phyloP scores from a whole-genome alignment of 331 rosid species.

The Spiraea crenata region DNA sequence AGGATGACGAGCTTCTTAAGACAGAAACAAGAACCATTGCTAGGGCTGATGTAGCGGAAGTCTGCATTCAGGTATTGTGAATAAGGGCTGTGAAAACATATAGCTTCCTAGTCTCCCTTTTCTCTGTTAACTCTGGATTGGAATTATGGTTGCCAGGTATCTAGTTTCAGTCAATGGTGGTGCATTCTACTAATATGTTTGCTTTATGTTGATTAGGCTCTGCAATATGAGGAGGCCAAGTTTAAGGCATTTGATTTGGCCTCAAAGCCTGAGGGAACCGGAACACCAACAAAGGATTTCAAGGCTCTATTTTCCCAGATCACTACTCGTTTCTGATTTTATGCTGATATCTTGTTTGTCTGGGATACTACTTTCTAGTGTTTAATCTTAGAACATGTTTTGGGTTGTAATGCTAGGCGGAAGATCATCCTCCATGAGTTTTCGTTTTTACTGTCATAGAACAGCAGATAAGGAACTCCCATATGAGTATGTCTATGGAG shows the following conservation, averaged over 20 bases:
- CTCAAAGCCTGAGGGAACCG: constrained; percentile 77
- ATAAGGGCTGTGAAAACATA: neutral
- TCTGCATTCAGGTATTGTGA: constrained; percentile 71
- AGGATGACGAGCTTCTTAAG: constrained; percentile 84
- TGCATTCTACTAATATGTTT: neutral
- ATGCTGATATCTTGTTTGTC: neutral
- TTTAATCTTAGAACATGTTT: neutral
- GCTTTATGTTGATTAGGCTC: constrained; percentile 48
- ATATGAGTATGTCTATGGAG: neutral
- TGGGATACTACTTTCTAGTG: neutral
- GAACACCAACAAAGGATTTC: constrained; percentile 70
- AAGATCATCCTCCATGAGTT: neutral
- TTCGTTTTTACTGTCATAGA: neutral
- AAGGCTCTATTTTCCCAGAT: constrained; percentile 77
- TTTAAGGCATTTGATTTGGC: constrained; percentile 77
- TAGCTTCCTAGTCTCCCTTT: neutral
- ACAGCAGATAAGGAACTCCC: neutral
- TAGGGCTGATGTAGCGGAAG: constrained; percentile 89
- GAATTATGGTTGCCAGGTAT: neutral
- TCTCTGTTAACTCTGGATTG: neutral
- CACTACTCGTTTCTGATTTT: constrained; percentile 50
- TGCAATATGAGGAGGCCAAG: constrained; percentile 70
- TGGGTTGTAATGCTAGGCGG: neutral
- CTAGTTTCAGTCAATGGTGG: neutral
- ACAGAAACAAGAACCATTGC: constrained; percentile 73